A percentile compares a stretch with the other conserved stretches of the same genome.
These are phyloP conservation scores for Naematelia aurantialba DNA, from an alignment of 768 basidiomycete species.

Conservation along the genomic window DNA sequence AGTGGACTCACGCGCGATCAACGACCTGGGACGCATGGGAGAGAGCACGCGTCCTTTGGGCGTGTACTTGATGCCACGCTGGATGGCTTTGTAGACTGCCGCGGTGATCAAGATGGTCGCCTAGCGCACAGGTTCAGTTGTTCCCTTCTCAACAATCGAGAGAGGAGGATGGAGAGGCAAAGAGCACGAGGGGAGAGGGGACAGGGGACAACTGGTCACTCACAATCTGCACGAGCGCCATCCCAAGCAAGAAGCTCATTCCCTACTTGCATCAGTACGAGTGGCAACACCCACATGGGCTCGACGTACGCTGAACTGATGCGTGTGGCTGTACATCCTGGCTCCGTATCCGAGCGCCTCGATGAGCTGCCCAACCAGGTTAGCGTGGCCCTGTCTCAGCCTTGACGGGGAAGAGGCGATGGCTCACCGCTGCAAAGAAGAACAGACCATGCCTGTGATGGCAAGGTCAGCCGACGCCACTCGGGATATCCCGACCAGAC, in stretches of 20 bases:
- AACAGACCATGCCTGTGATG: slow-evolving; percentile 19
- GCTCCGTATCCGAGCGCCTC: slow-evolving; percentile 35
- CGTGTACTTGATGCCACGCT: slow-evolving; percentile 33
- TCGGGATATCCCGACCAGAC: too few species aligned
- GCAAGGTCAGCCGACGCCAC: neutral
- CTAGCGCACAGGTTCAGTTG: too few species aligned
- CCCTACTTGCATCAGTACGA: slow-evolving; percentile 7
- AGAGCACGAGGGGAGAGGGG: too few species aligned
- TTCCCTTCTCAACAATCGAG: neutral
- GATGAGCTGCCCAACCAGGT: neutral
- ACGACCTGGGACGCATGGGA: slow-evolving; percentile 32
- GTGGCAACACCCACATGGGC: neutral
- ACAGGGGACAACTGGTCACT: too few species aligned
- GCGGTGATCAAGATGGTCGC: slow-evolving; percentile 39
- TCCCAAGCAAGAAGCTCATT: slow-evolving; percentile 24
- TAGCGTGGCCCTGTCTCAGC: neutral
- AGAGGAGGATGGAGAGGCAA: neutral
- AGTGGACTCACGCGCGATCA: slow-evolving; percentile 22
- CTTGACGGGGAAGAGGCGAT: neutral
- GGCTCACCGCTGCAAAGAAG: slow-evolving; percentile 16
- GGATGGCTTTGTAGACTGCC: slow-evolving; percentile 30
- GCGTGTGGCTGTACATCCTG: slow-evolving; percentile 25
- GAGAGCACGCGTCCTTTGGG: slow-evolving; percentile 20
- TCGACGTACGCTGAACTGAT: slow-evolving; percentile 14
- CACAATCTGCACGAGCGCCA: slow-evolving; percentile 25